These are phyloP conservation scores for Clavulina sp. DNA, from an alignment of 768 basidiomycete species.

Conservation along the genomic window DNA sequence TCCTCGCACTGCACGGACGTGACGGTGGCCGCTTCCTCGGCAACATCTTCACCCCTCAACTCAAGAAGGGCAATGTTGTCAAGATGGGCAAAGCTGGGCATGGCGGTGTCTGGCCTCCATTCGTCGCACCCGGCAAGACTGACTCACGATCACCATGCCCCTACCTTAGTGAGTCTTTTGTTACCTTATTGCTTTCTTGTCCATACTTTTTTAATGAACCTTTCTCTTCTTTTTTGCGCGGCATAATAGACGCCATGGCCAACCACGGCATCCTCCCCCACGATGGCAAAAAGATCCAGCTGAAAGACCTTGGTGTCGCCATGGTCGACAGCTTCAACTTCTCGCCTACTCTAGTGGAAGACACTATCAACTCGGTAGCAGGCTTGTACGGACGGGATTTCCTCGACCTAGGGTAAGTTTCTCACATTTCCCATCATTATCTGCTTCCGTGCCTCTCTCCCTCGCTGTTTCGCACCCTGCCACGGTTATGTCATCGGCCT, in stretches of 20 bases:
- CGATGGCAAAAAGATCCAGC: conserved; percentile 54
- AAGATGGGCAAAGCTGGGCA: conserved; percentile 4
- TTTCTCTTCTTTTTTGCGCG: neutral
- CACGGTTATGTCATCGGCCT: too few species aligned
- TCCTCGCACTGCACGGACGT: neutral
- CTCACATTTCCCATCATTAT: neutral
- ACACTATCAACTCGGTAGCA: neutral
- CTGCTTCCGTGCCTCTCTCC: neutral
- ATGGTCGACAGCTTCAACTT: conserved; percentile 10
- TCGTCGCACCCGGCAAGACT: conserved; percentile 31
- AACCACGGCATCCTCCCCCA: conserved; percentile 52
- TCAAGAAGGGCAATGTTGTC: conserved; percentile 5
- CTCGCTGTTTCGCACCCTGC: too few species aligned
- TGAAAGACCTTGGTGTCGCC: conserved; percentile 24
- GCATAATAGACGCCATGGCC: conserved; percentile 52
- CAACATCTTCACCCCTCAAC: neutral
- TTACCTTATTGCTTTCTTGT: neutral
- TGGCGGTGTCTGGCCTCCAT: conserved; percentile 27
- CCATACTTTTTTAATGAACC: neutral
- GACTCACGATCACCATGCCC: conserved; percentile 64
- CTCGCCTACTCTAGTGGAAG: conserved; percentile 8
- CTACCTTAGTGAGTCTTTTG: conserved; percentile 17
- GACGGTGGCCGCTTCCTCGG: neutral
- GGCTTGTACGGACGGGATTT: conserved; percentile 6
- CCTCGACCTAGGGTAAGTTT: neutral